Evolutionary conservation across 2,329 filamentous ascomycete genomes (phyloP).

Genomic region (Monosporascus cannonballus): DNA sequence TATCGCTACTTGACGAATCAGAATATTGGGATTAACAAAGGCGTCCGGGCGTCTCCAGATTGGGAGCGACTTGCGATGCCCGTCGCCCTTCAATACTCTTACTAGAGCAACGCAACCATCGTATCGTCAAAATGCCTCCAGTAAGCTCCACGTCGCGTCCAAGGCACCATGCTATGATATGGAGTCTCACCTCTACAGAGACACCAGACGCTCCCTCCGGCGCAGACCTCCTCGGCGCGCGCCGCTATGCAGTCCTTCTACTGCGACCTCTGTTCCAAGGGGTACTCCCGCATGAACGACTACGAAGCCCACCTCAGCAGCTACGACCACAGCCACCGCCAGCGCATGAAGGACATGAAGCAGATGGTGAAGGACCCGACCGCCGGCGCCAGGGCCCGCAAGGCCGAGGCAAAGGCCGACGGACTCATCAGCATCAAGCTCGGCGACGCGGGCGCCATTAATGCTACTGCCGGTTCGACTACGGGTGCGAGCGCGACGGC

Average conservation of each 20-base stretch:
- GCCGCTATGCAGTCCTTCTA: conserved; percentile 77
- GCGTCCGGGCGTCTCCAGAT: not conserved
- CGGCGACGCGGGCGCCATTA: conserved; percentile 26
- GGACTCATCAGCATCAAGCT: conserved; percentile 64
- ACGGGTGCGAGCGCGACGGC: conserved; percentile 15
- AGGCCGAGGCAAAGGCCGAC: conserved; percentile 64
- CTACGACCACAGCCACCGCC: conserved; percentile 94
- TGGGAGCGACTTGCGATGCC: too few relatives aligned
- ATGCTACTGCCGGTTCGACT: conserved; percentile 7
- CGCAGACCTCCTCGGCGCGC: conserved; percentile 59
- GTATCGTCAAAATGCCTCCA: conserved; percentile 43
- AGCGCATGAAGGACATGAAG: conserved; percentile 84
- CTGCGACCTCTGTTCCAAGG: conserved; percentile 85
- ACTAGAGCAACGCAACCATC: too few relatives aligned
- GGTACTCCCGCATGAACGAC: conserved; percentile 91
- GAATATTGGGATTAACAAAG: not conserved
- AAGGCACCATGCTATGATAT: not conserved
- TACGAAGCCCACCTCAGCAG: conserved; percentile 91
- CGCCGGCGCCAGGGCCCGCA: conserved; percentile 58
- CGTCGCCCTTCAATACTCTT: too few relatives aligned
- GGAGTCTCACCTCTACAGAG: conserved; percentile 31
- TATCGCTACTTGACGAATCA: not conserved
- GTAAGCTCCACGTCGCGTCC: conserved; percentile 29
- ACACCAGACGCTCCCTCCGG: conserved; percentile 51
- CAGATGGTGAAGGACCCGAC: conserved; percentile 69